Conservation (phyloP, 1,284 basidiomycete species). For the Xerocomus minutiporus region DNA sequence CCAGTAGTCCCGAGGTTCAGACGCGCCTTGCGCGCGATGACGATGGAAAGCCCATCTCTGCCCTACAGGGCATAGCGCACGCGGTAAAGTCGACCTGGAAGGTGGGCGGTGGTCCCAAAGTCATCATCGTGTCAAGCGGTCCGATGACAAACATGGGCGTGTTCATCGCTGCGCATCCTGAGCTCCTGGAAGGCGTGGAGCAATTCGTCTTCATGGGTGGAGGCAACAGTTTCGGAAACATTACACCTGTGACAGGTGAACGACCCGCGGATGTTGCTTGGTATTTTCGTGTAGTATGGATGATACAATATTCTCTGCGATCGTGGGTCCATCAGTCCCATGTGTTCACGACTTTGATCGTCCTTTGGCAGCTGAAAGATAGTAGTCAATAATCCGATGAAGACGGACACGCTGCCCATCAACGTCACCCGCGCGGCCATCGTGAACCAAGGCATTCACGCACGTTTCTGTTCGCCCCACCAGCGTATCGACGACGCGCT, state of each 20-base stretch:
- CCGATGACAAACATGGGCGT: conserved; percentile 84
- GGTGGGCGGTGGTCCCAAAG: conserved; percentile 48
- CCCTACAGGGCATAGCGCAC: conserved; percentile 61
- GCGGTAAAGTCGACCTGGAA: conserved; percentile 54
- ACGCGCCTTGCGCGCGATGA: conserved; percentile 42
- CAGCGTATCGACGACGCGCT: conserved; percentile 2
- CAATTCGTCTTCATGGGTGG: conserved; percentile 87
- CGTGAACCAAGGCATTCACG: conserved; percentile 52
- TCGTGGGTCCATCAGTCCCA: conserved; percentile 43
- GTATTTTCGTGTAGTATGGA: background rate
- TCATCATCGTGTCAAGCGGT: conserved; percentile 68
- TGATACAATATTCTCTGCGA: conserved; percentile 71
- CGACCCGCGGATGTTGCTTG: background rate
- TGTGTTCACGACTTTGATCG: background rate
- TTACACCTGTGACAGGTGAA: conserved; percentile 66
- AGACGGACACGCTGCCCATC: conserved; percentile 70
- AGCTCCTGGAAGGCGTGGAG: conserved; percentile 64
- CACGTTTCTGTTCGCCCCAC: conserved; percentile 47
- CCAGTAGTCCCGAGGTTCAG: conserved; percentile 44
- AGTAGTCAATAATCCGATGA: conserved; percentile 57
- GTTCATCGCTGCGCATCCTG: conserved; percentile 67
- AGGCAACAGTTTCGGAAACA: conserved; percentile 75
- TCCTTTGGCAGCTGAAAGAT: conserved; percentile 65
- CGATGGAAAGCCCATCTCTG: conserved; percentile 42
- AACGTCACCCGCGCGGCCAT: conserved; percentile 86